Percentiles rank a stretch among this genome's conserved stretches.
These are phyloP conservation scores for Meripilus lineatus DNA, from an alignment of 1,284 basidiomycete species.

Conservation along the genomic window DNA sequence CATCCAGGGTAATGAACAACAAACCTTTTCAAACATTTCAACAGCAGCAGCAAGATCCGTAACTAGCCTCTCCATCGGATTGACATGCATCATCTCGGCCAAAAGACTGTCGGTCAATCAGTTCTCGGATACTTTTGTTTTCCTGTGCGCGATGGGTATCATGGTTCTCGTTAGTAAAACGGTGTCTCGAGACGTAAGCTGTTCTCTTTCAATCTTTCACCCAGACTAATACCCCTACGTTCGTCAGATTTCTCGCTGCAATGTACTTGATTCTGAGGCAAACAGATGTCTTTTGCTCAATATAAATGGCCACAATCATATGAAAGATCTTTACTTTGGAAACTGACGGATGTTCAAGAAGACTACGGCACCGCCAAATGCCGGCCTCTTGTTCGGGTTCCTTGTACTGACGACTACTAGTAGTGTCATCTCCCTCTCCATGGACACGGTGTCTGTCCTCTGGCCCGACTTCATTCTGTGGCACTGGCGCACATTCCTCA, in stretches of 20 bases:
- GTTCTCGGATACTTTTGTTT: constrained; percentile 83
- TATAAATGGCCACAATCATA: too few species aligned
- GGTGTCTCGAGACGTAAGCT: constrained; percentile 80
- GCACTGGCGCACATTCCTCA: constrained; percentile 96
- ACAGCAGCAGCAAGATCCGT: too few species aligned
- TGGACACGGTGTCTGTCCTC: constrained; percentile 86
- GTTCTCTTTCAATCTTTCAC: constrained; percentile 32
- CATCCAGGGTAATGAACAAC: too few species aligned
- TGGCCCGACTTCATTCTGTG: constrained; percentile 94
- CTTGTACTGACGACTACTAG: constrained; percentile 85
- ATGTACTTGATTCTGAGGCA: constrained; percentile 88
- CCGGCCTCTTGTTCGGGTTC: constrained; percentile 90
- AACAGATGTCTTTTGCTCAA: constrained; percentile 21
- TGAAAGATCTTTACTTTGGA: too few species aligned
- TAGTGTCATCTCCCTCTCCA: constrained; percentile 81
- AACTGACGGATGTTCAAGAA: constrained; percentile 97
- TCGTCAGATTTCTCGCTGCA: constrained; percentile 87
- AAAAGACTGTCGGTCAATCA: too few species aligned
- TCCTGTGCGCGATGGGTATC: constrained; percentile 91
- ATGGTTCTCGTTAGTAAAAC: constrained; percentile 90
- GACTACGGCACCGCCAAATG: constrained; percentile 88
- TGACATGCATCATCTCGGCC: too few species aligned
- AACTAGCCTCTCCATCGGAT: too few species aligned
- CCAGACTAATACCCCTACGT: constrained; percentile 14
- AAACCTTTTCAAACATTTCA: too few species aligned